Percentiles rank a stretch among this genome's conserved stretches.
Conservation (phyloP, 2,329 filamentous ascomycete species). For the Scleromitrula shiraiana region DNA sequence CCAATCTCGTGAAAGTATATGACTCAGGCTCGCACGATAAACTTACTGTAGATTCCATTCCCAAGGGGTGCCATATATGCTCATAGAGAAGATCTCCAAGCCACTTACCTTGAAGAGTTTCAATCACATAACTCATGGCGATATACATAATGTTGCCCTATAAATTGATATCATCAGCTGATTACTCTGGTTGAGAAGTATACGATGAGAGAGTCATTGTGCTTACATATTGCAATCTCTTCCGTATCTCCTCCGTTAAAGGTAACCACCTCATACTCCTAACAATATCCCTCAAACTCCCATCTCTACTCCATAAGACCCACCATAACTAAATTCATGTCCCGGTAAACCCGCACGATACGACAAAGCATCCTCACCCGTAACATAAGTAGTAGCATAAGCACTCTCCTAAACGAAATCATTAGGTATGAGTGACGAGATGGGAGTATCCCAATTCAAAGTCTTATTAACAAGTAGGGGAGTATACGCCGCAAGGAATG, state of each 20-base stretch:
- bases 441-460: conserved; percentile 40
- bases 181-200: too few relatives aligned
- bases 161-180: background rate
- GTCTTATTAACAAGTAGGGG: conserved; percentile 41
- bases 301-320: conserved; percentile 27
- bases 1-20: background rate
- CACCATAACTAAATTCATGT: conserved; percentile 33
- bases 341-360: conserved; percentile 44
- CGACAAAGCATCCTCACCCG: conserved; percentile 45
- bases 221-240: conserved; percentile 36
- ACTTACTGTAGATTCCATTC: conserved; percentile 37
- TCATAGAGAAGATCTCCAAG: conserved; percentile 36
- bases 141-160: conserved; percentile 42
- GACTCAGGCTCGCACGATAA: background rate
- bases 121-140: conserved; percentile 38
- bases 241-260: conserved; percentile 37
- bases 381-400: conserved; percentile 41
- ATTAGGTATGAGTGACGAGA: conserved; percentile 40
- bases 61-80: conserved; percentile 38
- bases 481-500: conserved; percentile 43
- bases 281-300: conserved; percentile 29
- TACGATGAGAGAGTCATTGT: too few relatives aligned
- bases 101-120: conserved; percentile 33
- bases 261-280: conserved; percentile 39
- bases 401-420: conserved; percentile 44